These are phyloP conservation scores for Penicillium canescens DNA, from an alignment of 495 filamentous ascomycete genomes.

Conservation along the genomic window DNA sequence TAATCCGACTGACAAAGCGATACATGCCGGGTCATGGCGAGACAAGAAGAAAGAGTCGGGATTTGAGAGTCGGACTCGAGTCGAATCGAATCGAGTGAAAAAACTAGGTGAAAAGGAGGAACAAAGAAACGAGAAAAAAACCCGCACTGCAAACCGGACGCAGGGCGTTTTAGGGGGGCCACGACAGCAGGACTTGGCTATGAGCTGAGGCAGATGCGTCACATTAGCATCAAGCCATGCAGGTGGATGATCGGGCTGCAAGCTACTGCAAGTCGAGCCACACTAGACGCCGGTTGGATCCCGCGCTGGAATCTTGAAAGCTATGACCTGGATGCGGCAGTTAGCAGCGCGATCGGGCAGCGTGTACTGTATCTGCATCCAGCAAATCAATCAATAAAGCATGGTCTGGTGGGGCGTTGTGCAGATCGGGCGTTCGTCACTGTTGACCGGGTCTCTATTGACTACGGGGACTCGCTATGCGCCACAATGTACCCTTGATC, in stretches of 20 bases:
- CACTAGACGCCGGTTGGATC: constrained; percentile 2
- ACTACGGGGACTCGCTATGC: constrained; percentile 12
- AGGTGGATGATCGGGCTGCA: constrained; percentile 14
- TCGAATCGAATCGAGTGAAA: not conserved
- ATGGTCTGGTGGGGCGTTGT: not conserved
- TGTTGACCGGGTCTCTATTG: constrained; percentile 1
- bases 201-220: constrained; percentile 21
- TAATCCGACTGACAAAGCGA: constrained; percentile 5
- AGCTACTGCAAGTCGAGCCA: constrained; percentile 4
- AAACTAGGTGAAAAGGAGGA: too few relatives aligned
- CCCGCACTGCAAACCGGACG: not conserved
- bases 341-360: not conserved
- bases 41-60: not conserved
- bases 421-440: constrained; percentile 4
- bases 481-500: constrained; percentile 17
- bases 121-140: not conserved
- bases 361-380: not conserved
- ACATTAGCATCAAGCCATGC: constrained; percentile 32
- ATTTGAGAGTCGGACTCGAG: not conserved
- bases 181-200: not conserved
- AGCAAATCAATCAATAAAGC: not conserved
- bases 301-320: not conserved
- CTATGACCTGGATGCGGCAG: not conserved
- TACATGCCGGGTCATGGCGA: constrained; percentile 19
- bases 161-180: constrained; percentile 1